phyloP scores from a whole-genome alignment of 1,284 basidiomycete species.

The Phaffia rhodozyma region DNA sequence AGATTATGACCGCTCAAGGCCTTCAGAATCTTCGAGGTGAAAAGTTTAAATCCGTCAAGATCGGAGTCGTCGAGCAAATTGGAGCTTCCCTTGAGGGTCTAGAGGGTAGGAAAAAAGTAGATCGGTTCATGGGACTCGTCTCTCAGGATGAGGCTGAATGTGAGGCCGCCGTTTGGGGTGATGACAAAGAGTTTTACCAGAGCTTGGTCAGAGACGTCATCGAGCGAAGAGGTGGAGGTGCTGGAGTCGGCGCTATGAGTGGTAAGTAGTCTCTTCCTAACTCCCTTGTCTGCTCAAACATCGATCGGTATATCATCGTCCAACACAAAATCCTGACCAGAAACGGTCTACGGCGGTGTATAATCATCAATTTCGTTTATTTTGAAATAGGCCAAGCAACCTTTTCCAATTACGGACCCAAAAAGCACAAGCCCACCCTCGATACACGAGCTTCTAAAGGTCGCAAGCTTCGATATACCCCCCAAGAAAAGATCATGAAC shows the following conservation, averaged over 20 bases:
- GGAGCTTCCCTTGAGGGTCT: conserved; percentile 6
- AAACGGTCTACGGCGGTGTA: background rate
- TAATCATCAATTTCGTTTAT: background rate
- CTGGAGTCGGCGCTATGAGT: background rate
- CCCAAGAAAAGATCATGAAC: conserved; percentile 19
- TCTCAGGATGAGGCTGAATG: background rate
- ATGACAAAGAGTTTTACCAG: conserved; percentile 17
- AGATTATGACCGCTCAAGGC: conserved; percentile 17
- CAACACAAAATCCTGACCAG: background rate
- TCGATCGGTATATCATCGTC: background rate
- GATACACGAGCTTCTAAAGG: conserved; percentile 18
- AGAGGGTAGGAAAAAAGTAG: conserved; percentile 10
- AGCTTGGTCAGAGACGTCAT: conserved; percentile 17
- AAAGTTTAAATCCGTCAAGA: conserved; percentile 16
- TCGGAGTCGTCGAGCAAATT: conserved; percentile 18
- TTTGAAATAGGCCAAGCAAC: background rate
- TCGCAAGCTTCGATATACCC: conserved; percentile 15
- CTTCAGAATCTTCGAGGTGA: conserved; percentile 13
- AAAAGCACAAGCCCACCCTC: conserved; percentile 13
- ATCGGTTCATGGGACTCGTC: background rate
- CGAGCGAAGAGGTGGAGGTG: conserved; percentile 7
- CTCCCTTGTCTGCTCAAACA: background rate
- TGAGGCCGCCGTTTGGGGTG: background rate
- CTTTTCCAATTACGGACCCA: conserved; percentile 12
- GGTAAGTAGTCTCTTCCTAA: background rate